Percentiles rank a stretch among this genome's conserved stretches.
Evolutionary conservation across 2,329 filamentous ascomycete species (phyloP).

Genomic region (Aaosphaeria pasadenensis): DNA sequence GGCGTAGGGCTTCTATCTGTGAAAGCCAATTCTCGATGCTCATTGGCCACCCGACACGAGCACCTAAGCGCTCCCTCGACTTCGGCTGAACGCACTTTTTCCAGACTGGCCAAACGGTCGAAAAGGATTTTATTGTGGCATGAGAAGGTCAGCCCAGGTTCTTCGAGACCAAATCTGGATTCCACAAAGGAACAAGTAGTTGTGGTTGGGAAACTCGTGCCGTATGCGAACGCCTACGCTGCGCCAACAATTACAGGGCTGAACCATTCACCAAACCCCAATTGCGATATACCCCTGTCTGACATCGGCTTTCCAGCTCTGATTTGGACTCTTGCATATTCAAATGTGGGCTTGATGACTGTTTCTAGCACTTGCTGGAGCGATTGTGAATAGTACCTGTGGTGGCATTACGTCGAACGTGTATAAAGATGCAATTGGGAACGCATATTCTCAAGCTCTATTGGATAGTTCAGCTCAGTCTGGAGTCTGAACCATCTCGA

Average conservation of each 20-base stretch:
- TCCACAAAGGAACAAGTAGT: too few relatives aligned
- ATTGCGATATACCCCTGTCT: background rate
- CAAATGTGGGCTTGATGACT: background rate
- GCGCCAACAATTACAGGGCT: background rate
- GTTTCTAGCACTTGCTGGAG: background rate
- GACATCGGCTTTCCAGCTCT: background rate
- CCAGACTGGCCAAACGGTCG: too few relatives aligned
- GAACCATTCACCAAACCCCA: background rate
- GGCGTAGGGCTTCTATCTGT: too few relatives aligned
- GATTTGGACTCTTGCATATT: background rate
- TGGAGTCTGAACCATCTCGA: slow-evolving; percentile 79
- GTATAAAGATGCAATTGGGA: slow-evolving; percentile 85
- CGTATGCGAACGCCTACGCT: background rate
- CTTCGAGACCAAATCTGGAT: too few relatives aligned
- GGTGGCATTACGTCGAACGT: slow-evolving; percentile 1
- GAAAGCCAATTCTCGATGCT: too few relatives aligned
- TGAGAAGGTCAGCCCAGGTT: too few relatives aligned
- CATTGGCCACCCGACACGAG: too few relatives aligned
- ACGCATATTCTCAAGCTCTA: slow-evolving; percentile 89
- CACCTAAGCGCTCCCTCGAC: too few relatives aligned
- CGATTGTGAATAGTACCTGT: too few relatives aligned
- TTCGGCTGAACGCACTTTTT: too few relatives aligned
- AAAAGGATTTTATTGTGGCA: too few relatives aligned
- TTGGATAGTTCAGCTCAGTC: slow-evolving; percentile 68
- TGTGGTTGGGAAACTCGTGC: too few relatives aligned